These are phyloP conservation scores for Beta lomatogona DNA, from an alignment of 179 eudicot genomes.

Conservation along the genomic window DNA sequence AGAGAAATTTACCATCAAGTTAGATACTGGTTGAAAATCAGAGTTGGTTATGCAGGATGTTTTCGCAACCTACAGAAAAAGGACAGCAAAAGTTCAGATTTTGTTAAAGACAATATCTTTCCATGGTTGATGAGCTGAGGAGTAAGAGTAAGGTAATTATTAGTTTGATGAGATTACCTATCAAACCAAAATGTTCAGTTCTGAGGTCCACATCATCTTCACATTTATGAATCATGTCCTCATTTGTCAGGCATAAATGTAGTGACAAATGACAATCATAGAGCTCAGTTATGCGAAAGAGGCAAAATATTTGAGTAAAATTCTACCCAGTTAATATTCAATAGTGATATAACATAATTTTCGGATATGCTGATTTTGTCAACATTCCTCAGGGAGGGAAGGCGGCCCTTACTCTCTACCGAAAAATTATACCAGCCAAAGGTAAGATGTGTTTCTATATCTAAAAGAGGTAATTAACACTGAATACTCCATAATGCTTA, in stretches of 20 bases:
- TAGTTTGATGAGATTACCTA: not conserved
- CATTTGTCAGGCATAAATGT: not conserved
- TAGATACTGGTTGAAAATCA: slow-evolving; percentile 23
- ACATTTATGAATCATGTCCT: not conserved
- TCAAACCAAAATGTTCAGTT: slow-evolving; percentile 1
- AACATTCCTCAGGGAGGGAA: not conserved
- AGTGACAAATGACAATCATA: not conserved
- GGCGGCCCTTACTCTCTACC: not conserved
- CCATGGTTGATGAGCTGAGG: not conserved
- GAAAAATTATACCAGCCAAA: not conserved
- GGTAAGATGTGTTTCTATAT: not conserved
- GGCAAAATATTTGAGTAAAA: not conserved
- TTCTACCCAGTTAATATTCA: not conserved
- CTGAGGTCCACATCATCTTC: slow-evolving; percentile 14
- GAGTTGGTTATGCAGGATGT: slow-evolving; percentile 5
- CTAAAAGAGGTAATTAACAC: not conserved
- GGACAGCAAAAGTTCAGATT: slow-evolving; percentile 7
- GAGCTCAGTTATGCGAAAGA: not conserved
- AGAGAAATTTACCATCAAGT: slow-evolving; percentile 10
- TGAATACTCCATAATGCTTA: not conserved
- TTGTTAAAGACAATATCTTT: not conserved
- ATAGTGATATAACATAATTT: not conserved
- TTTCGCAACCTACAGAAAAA: slow-evolving; percentile 16
- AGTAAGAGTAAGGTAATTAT: not conserved
- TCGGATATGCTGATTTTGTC: not conserved